Evolutionary conservation across 2,329 filamentous ascomycete genomes (phyloP).

Genomic region (Daldinia eschscholtzii): DNA sequence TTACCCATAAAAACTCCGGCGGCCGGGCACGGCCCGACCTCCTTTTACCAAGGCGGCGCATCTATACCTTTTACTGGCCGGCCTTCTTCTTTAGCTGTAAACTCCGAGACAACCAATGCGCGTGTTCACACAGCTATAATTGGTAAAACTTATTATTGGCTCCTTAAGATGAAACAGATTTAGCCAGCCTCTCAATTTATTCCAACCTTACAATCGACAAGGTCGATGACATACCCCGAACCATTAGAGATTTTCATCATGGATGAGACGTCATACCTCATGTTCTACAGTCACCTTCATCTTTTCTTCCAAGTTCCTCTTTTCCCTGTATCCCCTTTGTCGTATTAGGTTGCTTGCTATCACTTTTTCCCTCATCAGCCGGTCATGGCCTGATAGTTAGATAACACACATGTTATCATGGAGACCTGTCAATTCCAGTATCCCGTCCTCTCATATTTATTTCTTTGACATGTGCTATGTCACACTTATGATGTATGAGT

Average conservation of each 20-base stretch:
- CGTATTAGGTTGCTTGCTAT: slow-evolving; percentile 12
- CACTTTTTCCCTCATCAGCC: slow-evolving; percentile 10
- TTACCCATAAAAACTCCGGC: slow-evolving; percentile 21
- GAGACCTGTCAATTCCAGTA: slow-evolving; percentile 14
- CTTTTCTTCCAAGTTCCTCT: slow-evolving; percentile 1
- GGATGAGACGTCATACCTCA: slow-evolving; percentile 42
- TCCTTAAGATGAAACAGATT: slow-evolving; percentile 31
- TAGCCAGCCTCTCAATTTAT: slow-evolving; percentile 18
- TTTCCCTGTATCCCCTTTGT: slow-evolving; percentile 15
- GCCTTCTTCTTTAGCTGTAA: slow-evolving; percentile 37
- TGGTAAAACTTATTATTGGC: slow-evolving; percentile 21
- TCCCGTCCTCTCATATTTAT: not conserved
- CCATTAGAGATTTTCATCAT: slow-evolving; percentile 18
- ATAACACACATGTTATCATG: slow-evolving; percentile 7
- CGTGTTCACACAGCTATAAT: slow-evolving; percentile 31
- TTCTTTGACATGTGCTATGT: slow-evolving; percentile 11
- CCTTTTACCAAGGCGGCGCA: slow-evolving; percentile 13
- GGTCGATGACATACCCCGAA: slow-evolving; percentile 30
- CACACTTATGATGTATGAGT: not conserved
- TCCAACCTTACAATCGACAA: slow-evolving; percentile 17
- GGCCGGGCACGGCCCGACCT: slow-evolving; percentile 36
- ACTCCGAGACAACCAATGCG: slow-evolving; percentile 45
- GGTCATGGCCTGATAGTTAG: slow-evolving; percentile 10
- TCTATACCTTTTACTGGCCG: slow-evolving; percentile 24
- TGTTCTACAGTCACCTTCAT: slow-evolving; percentile 23